phyloP scores from a whole-genome alignment of 2,329 filamentous ascomycete genomes.

The Metarhizium sp. region DNA sequence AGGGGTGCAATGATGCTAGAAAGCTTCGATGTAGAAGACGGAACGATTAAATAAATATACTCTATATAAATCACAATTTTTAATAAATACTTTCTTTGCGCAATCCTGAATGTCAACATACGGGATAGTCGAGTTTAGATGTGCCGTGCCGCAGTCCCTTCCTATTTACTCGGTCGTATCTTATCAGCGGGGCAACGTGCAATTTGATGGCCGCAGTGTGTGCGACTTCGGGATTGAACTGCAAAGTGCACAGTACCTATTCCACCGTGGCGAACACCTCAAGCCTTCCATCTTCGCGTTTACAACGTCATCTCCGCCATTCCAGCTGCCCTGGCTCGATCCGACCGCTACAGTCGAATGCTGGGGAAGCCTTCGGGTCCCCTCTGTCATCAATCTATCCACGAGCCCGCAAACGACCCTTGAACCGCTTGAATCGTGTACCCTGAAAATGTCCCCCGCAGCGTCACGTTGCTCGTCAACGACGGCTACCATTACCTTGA shows the following conservation, averaged over 20 bases:
- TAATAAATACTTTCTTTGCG: too few species aligned
- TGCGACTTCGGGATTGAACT: neutral
- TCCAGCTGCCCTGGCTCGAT: neutral
- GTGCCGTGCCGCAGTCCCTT: too few species aligned
- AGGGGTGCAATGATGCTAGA: too few species aligned
- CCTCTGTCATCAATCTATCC: neutral
- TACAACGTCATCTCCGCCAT: neutral
- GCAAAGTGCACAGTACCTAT: neutral
- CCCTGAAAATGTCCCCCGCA: slow-evolving; percentile 1
- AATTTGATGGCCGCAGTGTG: neutral
- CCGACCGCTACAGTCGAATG: neutral
- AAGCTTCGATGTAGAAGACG: too few species aligned
- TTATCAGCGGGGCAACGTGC: neutral
- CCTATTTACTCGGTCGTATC: neutral
- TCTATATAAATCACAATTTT: too few species aligned
- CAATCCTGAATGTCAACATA: too few species aligned
- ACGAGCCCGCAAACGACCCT: neutral
- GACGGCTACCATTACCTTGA: slow-evolving; percentile 18
- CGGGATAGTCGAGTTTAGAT: too few species aligned
- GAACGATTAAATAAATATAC: neutral
- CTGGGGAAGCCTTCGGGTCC: neutral
- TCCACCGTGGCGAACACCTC: neutral
- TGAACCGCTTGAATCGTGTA: neutral
- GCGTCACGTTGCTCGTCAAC: neutral
- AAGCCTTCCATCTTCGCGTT: neutral